Evolutionary conservation across 176 grass and related monocot species (phyloP), one percentile per base, ranked within the genome.

Genomic region (Aegilops sharonensis): DNA sequence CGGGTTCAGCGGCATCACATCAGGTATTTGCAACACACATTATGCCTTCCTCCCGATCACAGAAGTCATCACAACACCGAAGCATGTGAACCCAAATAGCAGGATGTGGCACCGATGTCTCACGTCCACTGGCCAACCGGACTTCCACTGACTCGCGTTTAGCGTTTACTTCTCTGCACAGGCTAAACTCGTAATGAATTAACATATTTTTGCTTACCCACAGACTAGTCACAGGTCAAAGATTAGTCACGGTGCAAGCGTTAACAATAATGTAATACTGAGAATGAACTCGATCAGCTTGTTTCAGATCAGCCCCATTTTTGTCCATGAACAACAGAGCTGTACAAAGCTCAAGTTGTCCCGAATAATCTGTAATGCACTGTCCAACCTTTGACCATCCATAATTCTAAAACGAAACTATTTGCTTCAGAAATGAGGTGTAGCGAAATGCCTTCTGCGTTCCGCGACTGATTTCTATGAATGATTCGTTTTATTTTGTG

Each of bases 31-130:
- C 83, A 99, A 99, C 65, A 91, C 90, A 40, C 94, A 99, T 62
- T 92, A 96, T 59, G 92, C 90, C 21, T 93, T 72, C 74, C 90
- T 96, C 74, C 97, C 97, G 27, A 96, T 99, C 85, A 84, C 94
- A 70, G 97, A 96, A 80, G 97, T 96, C 52, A 92, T 99, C 69
- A 81, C 87, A 64, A 73, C 68, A 23, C 79, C 97, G 11, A 90
- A 91, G 80, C 73, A 78, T 34, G 87, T 96, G 11, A 88, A 96
- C 86, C 90, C 92, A 45, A 96, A 99, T 78, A 99, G 97, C 87
- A 94, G 97, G 77, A 96, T 99, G 97, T 99, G 97, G 97, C 94
- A 99, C 81, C 94, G 97, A 4, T 95, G 93, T 64, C 89, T 96
- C 20, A 96, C 94, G 5, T 96, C 97, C 29, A 96, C 97, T 31